A percentile compares a stretch with the other conserved stretches of the same genome.
These are phyloP conservation scores for Fusarium sp. DNA, from an alignment of 2,329 filamentous ascomycete species.

Conservation along the genomic window DNA sequence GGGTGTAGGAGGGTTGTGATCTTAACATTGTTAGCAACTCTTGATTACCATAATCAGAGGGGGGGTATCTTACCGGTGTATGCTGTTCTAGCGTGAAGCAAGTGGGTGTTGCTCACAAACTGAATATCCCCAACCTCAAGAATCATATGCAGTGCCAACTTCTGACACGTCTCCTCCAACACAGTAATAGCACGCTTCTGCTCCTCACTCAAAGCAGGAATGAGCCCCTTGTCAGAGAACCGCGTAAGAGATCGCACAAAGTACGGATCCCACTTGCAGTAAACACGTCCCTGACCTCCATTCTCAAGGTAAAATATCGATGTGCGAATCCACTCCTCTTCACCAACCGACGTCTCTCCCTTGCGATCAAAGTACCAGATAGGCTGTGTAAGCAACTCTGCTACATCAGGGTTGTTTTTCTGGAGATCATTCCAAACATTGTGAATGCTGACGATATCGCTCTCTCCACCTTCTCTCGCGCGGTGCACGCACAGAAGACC, in stretches of 20 bases:
- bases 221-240: slow-evolving; percentile 77
- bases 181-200: slow-evolving; percentile 74
- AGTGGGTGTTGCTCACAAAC: slow-evolving; percentile 82
- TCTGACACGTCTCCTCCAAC: slow-evolving; percentile 76
- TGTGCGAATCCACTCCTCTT: slow-evolving; percentile 79
- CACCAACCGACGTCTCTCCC: slow-evolving; percentile 79
- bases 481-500: slow-evolving; percentile 84
- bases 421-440: slow-evolving; percentile 85
- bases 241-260: slow-evolving; percentile 80
- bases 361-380: slow-evolving; percentile 95
- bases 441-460: slow-evolving; percentile 82
- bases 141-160: slow-evolving; percentile 82
- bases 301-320: slow-evolving; percentile 82
- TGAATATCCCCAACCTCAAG: slow-evolving; percentile 90
- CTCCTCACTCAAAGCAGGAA: slow-evolving; percentile 76
- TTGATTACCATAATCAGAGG: fast-evolving
- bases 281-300: slow-evolving; percentile 62
- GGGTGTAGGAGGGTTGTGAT: slow-evolving; percentile 72
- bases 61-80: slow-evolving; percentile 63
- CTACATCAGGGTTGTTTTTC: slow-evolving; percentile 79
- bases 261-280: slow-evolving; percentile 90
- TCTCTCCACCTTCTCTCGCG: slow-evolving; percentile 84
- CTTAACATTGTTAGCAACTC: slow-evolving; percentile 40
- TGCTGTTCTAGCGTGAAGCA: slow-evolving; percentile 82
- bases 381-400: slow-evolving; percentile 77